Conservation (phyloP, 2,329 filamentous ascomycete genomes). For the Ustilaginoidea virens region DNA sequence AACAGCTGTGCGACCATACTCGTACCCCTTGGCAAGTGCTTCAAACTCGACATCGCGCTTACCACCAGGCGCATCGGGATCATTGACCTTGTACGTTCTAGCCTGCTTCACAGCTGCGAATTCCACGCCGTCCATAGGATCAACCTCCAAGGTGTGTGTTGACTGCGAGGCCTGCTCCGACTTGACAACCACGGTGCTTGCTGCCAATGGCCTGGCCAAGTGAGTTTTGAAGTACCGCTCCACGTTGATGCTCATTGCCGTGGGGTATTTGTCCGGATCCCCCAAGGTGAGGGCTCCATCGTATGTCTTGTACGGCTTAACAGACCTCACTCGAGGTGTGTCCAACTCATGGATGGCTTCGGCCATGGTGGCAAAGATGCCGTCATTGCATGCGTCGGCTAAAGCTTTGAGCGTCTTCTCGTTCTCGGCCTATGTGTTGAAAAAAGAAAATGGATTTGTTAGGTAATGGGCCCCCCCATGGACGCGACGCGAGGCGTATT, state of each 20-base stretch:
- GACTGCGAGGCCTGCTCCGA: slow-evolving; percentile 35
- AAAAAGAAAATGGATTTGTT: too few species aligned
- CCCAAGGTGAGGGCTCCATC: slow-evolving; percentile 70
- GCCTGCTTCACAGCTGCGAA: slow-evolving; percentile 60
- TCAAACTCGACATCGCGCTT: slow-evolving; percentile 73
- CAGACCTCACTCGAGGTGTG: slow-evolving; percentile 59
- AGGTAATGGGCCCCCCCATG: too few species aligned
- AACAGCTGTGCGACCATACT: slow-evolving; percentile 85
- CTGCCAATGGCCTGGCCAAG: slow-evolving; percentile 55
- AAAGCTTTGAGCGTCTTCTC: slow-evolving; percentile 53
- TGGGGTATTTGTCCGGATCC: slow-evolving; percentile 54
- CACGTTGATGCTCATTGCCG: slow-evolving; percentile 67
- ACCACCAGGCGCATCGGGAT: slow-evolving; percentile 57
- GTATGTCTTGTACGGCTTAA: slow-evolving; percentile 64
- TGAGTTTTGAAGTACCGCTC: slow-evolving; percentile 85
- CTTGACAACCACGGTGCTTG: slow-evolving; percentile 58
- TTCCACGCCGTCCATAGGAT: slow-evolving; percentile 34
- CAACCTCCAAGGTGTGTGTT: slow-evolving; percentile 29
- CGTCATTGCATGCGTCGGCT: slow-evolving; percentile 49
- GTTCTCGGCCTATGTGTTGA: slow-evolving; percentile 35
- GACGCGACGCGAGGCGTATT: background rate
- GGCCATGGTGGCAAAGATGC: slow-evolving; percentile 67
- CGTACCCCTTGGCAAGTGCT: slow-evolving; percentile 79
- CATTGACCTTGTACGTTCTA: slow-evolving; percentile 68
- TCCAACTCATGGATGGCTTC: slow-evolving; percentile 72